Evolutionary conservation across 495 filamentous ascomycete species (phyloP), one percentile per base, ranked within the genome.

Genomic region (Parathielavia hyrcaniae): DNA sequence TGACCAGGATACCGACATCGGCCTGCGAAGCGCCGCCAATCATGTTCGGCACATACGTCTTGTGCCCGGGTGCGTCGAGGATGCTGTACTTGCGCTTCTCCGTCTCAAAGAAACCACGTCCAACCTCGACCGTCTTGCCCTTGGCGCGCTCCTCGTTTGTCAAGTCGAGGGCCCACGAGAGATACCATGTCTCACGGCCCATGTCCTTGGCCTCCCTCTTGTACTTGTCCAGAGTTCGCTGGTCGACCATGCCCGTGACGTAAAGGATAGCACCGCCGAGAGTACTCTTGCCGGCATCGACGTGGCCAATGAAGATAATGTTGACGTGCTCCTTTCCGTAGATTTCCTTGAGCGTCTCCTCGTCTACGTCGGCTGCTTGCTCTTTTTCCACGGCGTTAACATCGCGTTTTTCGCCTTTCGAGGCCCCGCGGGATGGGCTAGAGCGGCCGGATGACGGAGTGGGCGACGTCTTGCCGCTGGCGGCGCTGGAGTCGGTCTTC

Each of bases 301-400:
- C 93, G 77, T 97, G 93, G 51, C 93, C 93, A 65, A 98, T 89
- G 79, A 98, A 98, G 57, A 98, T 95, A 50, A 97, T 83, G 70
- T 98, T 98, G 60, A 99, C 86, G 67, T 99, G 93, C 72, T 99
- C 93, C 73, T 97, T 96, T 64, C 93, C 93, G 71, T 97, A 97
- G 43, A 99, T 90, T 73, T 97, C 93, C 69, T 90, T 88, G 57
- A 99, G 75, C 0, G 89, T 88, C 44, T 88, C 87, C 23, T 96
- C 90, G 61, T 97, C 93, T 4, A 99, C 85, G 71, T 95, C 90
- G 19, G 89, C 90, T 14, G 81, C 78, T 66, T 97, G 93, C 65
- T 91, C 88, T 71, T 91, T 88, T 38, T 84, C 81, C 40, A 99
- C 91, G 16, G 86, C 86, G 71, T 96, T 87, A 14, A 80, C 88